These are phyloP conservation scores for Puccinia hordei DNA, from an alignment of 1,284 basidiomycete species.

Conservation along the genomic window DNA sequence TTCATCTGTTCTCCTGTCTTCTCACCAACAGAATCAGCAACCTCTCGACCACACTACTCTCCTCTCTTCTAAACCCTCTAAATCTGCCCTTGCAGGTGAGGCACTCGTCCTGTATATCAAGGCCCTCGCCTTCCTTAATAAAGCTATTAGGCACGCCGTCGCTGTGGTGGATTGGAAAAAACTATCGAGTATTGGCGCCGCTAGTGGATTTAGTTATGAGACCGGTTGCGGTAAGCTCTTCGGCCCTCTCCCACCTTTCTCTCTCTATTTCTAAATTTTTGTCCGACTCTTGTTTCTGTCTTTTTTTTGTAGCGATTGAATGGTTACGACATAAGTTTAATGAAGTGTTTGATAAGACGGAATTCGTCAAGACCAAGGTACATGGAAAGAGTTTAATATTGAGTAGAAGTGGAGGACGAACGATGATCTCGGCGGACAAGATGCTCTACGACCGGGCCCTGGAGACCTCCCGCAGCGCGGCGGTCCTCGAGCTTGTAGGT, in stretches of 20 bases:
- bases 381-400: slow-evolving; percentile 61
- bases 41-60: background rate
- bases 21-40: no score
- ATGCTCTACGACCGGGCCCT: slow-evolving; percentile 65
- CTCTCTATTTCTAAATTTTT: background rate
- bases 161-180: slow-evolving; percentile 60
- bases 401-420: slow-evolving; percentile 55
- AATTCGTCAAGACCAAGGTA: slow-evolving; percentile 63
- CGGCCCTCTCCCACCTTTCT: no score
- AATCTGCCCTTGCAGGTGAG: slow-evolving; percentile 53
- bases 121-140: slow-evolving; percentile 86
- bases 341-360: slow-evolving; percentile 65
- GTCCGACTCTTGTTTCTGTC: background rate
- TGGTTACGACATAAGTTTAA: slow-evolving; percentile 66
- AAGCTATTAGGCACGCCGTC: slow-evolving; percentile 72
- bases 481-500: slow-evolving; percentile 83
- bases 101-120: slow-evolving; percentile 89
- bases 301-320: slow-evolving; percentile 62
- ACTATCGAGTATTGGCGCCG: slow-evolving; percentile 55
- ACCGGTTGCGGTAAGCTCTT: slow-evolving; percentile 64
- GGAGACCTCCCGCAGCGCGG: slow-evolving; percentile 81
- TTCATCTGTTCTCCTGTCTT: background rate
- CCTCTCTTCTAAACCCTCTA: background rate
- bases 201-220: slow-evolving; percentile 63
- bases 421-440: slow-evolving; percentile 62